Evolutionary conservation across 208 protist genomes (phyloP), one percentile per base, ranked within the genome.

Genomic region (Trypanosoma avium): DNA sequence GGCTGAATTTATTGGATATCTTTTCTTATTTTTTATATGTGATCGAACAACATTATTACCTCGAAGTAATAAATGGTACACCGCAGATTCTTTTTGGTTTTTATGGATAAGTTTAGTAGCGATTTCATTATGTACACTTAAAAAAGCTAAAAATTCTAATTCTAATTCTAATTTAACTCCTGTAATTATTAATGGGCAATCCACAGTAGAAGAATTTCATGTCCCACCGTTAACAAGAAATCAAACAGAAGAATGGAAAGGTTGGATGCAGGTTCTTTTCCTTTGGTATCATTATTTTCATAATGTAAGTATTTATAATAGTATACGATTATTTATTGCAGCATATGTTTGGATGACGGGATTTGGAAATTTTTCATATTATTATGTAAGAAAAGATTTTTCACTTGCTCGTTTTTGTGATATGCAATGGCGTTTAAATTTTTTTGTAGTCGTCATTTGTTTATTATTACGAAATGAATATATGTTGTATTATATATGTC

Each of bases 401-500:
- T 71, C 73, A 21, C 29, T 90, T 35, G 26, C 48, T 15, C 61
- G 85, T 22, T 73, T 91, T 48, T 70, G 56, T 42, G 69, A 81
- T 38, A 90, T 77, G 67, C 65, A 87, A 52, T 93, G 88, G 81
- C 70, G 86, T 29, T 77, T 97, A 38, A 97, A 96, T 75, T 92
- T 93, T 46, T 58, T 94, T n/a, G 77, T 84, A 21, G 8, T 86
- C 13, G 67, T 69, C 15, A 52, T 84, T 26, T 96, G 90, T 70
- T 35, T 83, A 5, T 35, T 76, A 24, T 30, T 91, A 59, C 21
- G 68, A 50, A 86, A 86, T 58, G 53, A 85, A 54, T 96, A 83
- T 43, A 96, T 97, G 83, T 76, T 97, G 27, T 97, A 97, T 76
- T 96, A 97, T 77, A 93, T 97, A 64, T 91, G 84, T 68, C 77